Evolutionary conservation across 1,284 basidiomycete genomes (phyloP).

Genomic region (Sporisorium exsertum): DNA sequence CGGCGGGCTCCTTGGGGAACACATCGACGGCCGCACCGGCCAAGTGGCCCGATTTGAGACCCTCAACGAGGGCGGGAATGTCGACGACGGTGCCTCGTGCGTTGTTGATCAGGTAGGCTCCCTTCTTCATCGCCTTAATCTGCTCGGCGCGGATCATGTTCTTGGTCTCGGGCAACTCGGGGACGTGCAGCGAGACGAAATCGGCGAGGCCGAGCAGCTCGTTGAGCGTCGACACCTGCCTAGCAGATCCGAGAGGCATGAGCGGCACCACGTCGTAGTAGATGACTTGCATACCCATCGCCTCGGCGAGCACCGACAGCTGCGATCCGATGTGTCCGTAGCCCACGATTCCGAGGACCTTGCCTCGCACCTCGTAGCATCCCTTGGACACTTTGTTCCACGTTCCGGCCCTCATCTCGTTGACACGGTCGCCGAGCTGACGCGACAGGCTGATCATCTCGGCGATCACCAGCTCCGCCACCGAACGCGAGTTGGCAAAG

Average conservation of each 20-base stretch:
- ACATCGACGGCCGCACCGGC: constrained; percentile 96
- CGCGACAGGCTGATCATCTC: constrained; percentile 95
- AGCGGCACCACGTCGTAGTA: constrained; percentile 96
- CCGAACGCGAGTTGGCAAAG: constrained; percentile 98
- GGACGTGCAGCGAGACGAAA: constrained; percentile 96
- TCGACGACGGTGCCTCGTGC: constrained; percentile 95
- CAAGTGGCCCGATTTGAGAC: constrained; percentile 84
- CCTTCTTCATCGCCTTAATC: constrained; percentile 91
- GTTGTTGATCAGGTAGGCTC: constrained; percentile 97
- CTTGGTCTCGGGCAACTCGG: constrained; percentile 93
- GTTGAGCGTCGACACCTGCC: constrained; percentile 86
- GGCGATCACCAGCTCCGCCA: constrained; percentile 95
- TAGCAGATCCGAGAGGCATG: constrained; percentile 96
- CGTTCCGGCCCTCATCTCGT: constrained; percentile 86
- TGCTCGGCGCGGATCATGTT: constrained; percentile 87
- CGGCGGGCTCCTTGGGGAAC: constrained; percentile 89
- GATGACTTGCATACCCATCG: constrained; percentile 94
- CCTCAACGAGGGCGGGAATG: constrained; percentile 86
- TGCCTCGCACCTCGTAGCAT: constrained; percentile 98
- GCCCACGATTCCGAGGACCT: constrained; percentile 96
- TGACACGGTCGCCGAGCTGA: constrained; percentile 88
- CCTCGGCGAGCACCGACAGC: constrained; percentile 94
- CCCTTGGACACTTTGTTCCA: constrained; percentile 99
- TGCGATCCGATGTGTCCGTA: constrained; percentile 99
- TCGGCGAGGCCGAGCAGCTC: constrained; percentile 84